Conservation (phyloP, 2,329 filamentous ascomycete species). For the Epichloe elymi region DNA sequence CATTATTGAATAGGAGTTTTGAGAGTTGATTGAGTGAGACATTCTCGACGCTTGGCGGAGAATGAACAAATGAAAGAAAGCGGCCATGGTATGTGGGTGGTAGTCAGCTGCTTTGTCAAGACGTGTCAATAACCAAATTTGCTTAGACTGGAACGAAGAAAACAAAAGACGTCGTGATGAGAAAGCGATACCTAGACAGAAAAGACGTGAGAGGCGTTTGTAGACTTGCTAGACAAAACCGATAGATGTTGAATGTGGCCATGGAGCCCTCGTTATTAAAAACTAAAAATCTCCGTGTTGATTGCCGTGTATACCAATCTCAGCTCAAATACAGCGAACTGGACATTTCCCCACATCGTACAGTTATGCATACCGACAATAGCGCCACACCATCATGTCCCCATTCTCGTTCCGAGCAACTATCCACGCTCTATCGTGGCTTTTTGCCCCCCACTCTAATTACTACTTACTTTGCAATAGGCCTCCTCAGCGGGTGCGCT, state of each 20-base stretch:
- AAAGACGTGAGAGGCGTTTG: background rate
- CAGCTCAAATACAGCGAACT: too few species aligned
- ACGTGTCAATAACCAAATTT: too few species aligned
- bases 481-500: constrained; percentile 27
- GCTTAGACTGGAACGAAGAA: too few species aligned
- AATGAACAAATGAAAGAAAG: background rate
- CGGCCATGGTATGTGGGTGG: background rate
- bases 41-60: too few species aligned
- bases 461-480: background rate
- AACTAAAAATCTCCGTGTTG: too few species aligned
- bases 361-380: background rate
- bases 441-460: background rate
- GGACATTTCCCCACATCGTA: too few species aligned
- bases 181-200: background rate
- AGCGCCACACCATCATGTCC: background rate
- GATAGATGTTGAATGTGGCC: background rate
- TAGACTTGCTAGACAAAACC: background rate
- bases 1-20: too few species aligned
- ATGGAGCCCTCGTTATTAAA: too few species aligned
- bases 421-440: background rate
- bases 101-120: background rate
- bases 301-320: too few species aligned
- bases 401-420: background rate
- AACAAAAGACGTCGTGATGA: background rate
- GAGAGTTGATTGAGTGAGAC: too few species aligned